Evolutionary conservation across 345 rosid genomes (phyloP), one percentile per base, ranked within the genome.

Genomic region (Syzygium aromaticum): DNA sequence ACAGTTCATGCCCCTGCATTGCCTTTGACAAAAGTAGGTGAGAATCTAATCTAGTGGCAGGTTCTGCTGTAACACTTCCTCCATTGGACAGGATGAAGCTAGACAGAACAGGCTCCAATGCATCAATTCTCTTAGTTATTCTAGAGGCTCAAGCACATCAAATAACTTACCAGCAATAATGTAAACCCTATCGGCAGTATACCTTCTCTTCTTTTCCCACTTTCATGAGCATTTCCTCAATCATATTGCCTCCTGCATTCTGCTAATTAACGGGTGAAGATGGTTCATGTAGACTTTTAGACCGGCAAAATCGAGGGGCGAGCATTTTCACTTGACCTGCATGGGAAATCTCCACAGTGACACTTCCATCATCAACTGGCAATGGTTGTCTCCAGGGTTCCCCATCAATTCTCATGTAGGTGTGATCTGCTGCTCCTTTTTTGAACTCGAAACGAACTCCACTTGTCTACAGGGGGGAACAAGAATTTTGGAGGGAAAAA

Each of bases 311-410:
- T 80, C 92, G 91, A 30, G 92, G 86, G 23, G 96, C 97, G 33
- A 95, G 96, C 96, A 93, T 93, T 88, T 88, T 92, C 52, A 92
- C 95, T 91, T 94, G 96, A 52, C 94, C 90, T n/a, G 90, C 90
- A 80, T 92, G 92, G 33, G 97, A 93, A n/a, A 95, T 93, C 89
- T 95, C 97, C 51, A 95, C 91, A 0, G 91, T 92, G 5, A 94
- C 93, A 3, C 91, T 91, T 89, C 93, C 95, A 38, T 94, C 95
- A 27, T 92, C 94, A 38, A 67, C 86, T 21, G 96, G 97, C 40
- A 95, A 92, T 2, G 96, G 97, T 87, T 95, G 97, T 91, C 93
- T 94, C 97, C 97, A 94, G 21, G 97, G 96, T 86, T 95, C 96
- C 77, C 97, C 97, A 78, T 95, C 97, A 27, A 95, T 92, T 85